These are phyloP conservation scores for Colletotrichum sp. DNA, from an alignment of 2,329 filamentous ascomycete genomes.

Conservation along the genomic window DNA sequence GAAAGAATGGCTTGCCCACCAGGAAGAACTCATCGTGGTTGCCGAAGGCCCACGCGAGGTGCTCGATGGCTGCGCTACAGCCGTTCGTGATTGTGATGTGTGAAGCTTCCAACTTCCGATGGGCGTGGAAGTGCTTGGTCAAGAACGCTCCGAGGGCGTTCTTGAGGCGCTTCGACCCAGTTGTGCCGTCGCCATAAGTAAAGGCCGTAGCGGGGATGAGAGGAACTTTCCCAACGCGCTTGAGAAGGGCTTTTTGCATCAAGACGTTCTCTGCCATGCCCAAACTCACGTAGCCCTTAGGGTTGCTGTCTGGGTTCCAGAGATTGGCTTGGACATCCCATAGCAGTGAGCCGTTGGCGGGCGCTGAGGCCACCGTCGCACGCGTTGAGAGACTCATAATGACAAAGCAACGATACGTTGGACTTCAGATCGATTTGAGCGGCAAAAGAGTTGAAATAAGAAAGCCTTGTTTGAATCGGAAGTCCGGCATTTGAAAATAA, in stretches of 20 bases:
- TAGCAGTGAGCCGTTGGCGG: constrained; percentile 29
- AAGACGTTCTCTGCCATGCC: constrained; percentile 57
- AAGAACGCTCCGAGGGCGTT: background rate
- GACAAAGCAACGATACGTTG: background rate
- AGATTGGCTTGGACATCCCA: constrained; percentile 49
- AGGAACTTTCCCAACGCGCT: background rate
- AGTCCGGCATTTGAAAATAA: background rate
- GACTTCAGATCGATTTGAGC: background rate
- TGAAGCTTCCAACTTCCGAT: constrained; percentile 28
- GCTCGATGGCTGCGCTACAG: constrained; percentile 43
- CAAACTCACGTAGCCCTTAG: constrained; percentile 50
- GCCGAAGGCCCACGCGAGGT: constrained; percentile 40
- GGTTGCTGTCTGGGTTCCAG: constrained; percentile 44
- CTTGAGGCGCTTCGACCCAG: background rate
- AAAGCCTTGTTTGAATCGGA: background rate
- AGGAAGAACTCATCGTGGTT: constrained; percentile 21
- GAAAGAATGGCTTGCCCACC: constrained; percentile 48
- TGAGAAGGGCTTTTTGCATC: constrained; percentile 46
- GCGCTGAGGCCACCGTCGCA: constrained; percentile 28
- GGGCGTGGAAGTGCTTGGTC: constrained; percentile 19
- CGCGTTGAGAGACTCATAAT: constrained; percentile 29
- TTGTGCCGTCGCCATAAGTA: background rate
- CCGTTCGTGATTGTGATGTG: constrained; percentile 43
- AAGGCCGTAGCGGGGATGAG: background rate
- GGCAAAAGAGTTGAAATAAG: background rate